Base-by-base conservation (phyloP, 2,329 filamentous ascomycete species). In the Fusarium sulawesiense region DNA sequence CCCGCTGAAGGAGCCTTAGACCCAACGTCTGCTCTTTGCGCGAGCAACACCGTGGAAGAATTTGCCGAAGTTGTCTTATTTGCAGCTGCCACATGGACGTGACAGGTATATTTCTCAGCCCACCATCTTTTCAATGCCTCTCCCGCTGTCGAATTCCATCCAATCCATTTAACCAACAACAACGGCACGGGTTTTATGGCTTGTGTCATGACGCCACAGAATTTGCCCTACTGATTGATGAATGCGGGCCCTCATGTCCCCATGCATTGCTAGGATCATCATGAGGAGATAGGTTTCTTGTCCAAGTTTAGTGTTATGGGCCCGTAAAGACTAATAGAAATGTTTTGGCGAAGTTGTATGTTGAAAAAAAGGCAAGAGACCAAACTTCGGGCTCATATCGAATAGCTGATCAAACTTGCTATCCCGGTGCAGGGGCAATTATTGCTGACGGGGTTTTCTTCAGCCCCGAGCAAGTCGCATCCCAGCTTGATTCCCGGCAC, bases 171-270 rank as follows among this genome's bases (percentile, higher is more conserved):
- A 27, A 59, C 60, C 50, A 68, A 70, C 46, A 66, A 46, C 41
- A 48, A 29, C 60, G 66, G 42, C 49, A 41, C 41, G 23, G 37
- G 23, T 37, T 53, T 42, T 60, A 42, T 23, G 49, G 56, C 64
- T 66, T 73, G 65, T 75, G 62, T 50, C 71, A 74, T 68, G 66
- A 70, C 58, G 64, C 70, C 65, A 73, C 71, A 59, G 55, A 60
- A 59, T 20, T 53, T 51, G 49, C 41, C 49, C 32, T 53, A 29
- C 56, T 61, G 40, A 34, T 25, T 48, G 44, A 59, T 50, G 49
- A 47, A 50, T 61, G 49, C 67, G 41, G 54, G 25, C 53, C 56
- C 56, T 61, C 53, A 42, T 40, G 59, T 51, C 37, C 40, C 49
- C 23, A 42, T 27, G 23, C 49, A 23, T 14, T 29, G 49, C 23